A percentile compares a stretch with the other conserved stretches of the same genome.
phyloP scores from a whole-genome alignment of 148 eudicot species.

The Diospyros lotus region DNA sequence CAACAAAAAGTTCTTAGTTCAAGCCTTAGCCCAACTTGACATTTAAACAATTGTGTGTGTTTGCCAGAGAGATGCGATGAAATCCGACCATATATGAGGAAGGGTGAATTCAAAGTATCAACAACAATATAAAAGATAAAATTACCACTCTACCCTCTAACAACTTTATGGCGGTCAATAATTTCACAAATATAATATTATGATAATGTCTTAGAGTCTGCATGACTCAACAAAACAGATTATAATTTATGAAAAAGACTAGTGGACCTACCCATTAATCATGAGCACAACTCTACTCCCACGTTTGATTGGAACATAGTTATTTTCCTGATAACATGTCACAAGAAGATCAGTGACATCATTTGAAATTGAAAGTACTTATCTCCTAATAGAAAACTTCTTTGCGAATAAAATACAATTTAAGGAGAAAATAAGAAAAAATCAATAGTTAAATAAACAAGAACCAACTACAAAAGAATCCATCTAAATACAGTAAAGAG shows the following conservation, averaged over 20 bases:
- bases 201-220: neutral
- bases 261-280: conserved; percentile 81
- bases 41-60: too few species aligned
- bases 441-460: neutral
- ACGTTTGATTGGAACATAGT: conserved; percentile 78
- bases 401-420: neutral
- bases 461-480: conserved; percentile 5
- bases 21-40: too few species aligned
- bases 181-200: too few species aligned
- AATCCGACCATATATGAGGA: too few species aligned
- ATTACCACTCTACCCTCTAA: too few species aligned
- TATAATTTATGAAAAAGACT: neutral
- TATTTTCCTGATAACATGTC: conserved; percentile 58
- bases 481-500: neutral
- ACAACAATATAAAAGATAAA: too few species aligned
- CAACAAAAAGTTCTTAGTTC: too few species aligned
- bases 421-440: neutral
- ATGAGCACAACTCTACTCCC: conserved; percentile 85
- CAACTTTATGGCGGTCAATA: too few species aligned
- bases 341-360: conserved; percentile 2
- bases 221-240: neutral
- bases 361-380: conserved; percentile 1
- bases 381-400: neutral
- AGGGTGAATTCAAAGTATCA: too few species aligned
- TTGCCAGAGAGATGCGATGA: too few species aligned